These are phyloP conservation scores for Neocucurbitaria cava DNA, from an alignment of 2,329 filamentous ascomycete species.

Conservation along the genomic window DNA sequence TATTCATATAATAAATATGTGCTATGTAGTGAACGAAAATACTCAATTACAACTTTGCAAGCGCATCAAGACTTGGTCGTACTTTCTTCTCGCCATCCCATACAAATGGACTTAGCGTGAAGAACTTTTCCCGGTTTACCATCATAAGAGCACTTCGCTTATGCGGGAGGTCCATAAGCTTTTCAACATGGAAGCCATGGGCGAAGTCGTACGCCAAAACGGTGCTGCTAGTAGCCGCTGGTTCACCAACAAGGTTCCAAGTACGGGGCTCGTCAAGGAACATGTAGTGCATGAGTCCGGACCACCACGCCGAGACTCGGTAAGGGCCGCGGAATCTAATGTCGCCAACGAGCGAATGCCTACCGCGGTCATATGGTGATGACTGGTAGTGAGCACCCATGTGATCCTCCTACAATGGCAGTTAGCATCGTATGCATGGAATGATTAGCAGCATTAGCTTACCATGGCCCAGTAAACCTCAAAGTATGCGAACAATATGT, in stretches of 20 bases:
- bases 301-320: conserved; percentile 66
- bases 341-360: conserved; percentile 67
- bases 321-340: conserved; percentile 61
- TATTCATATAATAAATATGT: not conserved
- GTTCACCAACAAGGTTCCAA: conserved; percentile 68
- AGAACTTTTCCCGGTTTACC: conserved; percentile 72
- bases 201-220: conserved; percentile 78
- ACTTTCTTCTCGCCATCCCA: conserved; percentile 48
- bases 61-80: conserved; percentile 42
- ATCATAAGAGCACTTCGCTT: conserved; percentile 73
- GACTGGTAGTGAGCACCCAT: conserved; percentile 66
- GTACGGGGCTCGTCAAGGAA: conserved; percentile 67
- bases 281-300: conserved; percentile 64
- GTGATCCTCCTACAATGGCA: conserved; percentile 60
- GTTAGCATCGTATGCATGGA: conserved; percentile 20
- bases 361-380: conserved; percentile 64
- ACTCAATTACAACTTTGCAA: conserved; percentile 38
- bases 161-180: conserved; percentile 74
- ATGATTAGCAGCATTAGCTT: conserved; percentile 21
- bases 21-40: not conserved
- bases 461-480: conserved; percentile 81
- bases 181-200: conserved; percentile 75
- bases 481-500: conserved; percentile 76
- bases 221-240: conserved; percentile 72
- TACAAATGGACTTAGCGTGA: conserved; percentile 67